Conservation (phyloP, 768 basidiomycete species). For the Hebeloma cylindrosporum region DNA sequence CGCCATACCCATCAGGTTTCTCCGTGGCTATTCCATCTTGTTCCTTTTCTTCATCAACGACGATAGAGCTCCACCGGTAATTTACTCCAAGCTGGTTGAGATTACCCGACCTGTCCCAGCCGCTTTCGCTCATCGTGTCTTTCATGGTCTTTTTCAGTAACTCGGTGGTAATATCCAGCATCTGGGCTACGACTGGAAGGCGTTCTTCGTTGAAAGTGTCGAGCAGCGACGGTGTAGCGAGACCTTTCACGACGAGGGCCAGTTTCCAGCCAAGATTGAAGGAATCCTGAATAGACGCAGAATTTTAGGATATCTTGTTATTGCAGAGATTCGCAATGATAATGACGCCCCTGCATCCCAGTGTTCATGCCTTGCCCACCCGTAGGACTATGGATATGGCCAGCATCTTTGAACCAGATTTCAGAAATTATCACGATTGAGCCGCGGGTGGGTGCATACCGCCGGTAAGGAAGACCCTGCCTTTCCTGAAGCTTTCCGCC, state of each 20-base stretch:
- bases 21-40: conserved; percentile 3
- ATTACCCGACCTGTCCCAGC: conserved; percentile 20
- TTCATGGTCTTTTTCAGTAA: conserved; percentile 21
- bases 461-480: conserved; percentile 20
- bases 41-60: conserved; percentile 38
- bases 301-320: background rate
- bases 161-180: conserved; percentile 32
- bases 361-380: conserved; percentile 27
- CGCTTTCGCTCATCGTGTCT: conserved; percentile 4
- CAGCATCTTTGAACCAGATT: conserved; percentile 24
- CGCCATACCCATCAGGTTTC: conserved; percentile 25
- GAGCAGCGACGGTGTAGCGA: conserved; percentile 25
- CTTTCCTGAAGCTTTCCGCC: conserved; percentile 15
- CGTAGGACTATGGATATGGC: conserved; percentile 33
- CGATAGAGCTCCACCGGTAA: conserved; percentile 50
- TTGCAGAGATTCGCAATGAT: background rate
- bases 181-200: conserved; percentile 35
- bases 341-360: conserved; percentile 1
- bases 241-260: conserved; percentile 26
- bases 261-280: conserved; percentile 38
- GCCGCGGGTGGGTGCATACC: conserved; percentile 11
- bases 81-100: conserved; percentile 50
- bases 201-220: conserved; percentile 32
- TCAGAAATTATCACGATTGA: background rate
- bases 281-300: conserved; percentile 25